These are phyloP conservation scores for Skeletonema costatum DNA, from an alignment of 108 stramenopile genomes.

Conservation along the genomic window DNA sequence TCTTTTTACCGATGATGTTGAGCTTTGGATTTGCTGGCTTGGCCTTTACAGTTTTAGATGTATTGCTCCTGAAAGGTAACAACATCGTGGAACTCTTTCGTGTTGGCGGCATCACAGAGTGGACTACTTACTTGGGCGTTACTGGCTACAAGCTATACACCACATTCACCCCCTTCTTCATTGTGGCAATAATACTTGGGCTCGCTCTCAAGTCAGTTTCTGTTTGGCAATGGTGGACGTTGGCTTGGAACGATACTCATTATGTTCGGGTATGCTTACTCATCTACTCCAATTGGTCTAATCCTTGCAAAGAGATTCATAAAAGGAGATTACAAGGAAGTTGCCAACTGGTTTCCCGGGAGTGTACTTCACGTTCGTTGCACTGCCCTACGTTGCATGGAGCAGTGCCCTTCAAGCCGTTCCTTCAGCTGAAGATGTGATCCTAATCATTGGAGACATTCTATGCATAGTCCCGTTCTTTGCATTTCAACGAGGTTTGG, in stretches of 20 bases:
- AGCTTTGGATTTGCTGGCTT: constrained; percentile 41
- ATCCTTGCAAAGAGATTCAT: constrained; percentile 48
- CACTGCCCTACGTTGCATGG: constrained; percentile 35
- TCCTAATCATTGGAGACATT: constrained; percentile 47
- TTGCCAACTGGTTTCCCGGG: constrained; percentile 51
- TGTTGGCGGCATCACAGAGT: constrained; percentile 37
- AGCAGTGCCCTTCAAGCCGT: constrained; percentile 19
- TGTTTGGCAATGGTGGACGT: constrained; percentile 41
- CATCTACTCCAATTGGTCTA: constrained; percentile 44
- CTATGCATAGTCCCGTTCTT: constrained; percentile 36
- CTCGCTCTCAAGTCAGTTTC: constrained; percentile 25
- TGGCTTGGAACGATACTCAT: constrained; percentile 44
- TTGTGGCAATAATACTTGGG: constrained; percentile 23
- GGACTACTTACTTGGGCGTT: constrained; percentile 31
- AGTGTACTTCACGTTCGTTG: constrained; percentile 34
- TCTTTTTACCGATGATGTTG: constrained; percentile 28
- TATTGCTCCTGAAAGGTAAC: constrained; percentile 33
- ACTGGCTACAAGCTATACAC: constrained; percentile 19
- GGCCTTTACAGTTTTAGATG: constrained; percentile 35
- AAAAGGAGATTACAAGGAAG: constrained; percentile 26
- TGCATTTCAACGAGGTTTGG: constrained; percentile 53
- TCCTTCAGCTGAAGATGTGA: constrained; percentile 11
- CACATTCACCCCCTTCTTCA: constrained; percentile 38
- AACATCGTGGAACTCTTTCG: constrained; percentile 38
- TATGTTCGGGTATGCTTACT: constrained; percentile 39